Base-by-base conservation (phyloP, 2,329 filamentous ascomycete species). In the Exophiala sp. region DNA sequence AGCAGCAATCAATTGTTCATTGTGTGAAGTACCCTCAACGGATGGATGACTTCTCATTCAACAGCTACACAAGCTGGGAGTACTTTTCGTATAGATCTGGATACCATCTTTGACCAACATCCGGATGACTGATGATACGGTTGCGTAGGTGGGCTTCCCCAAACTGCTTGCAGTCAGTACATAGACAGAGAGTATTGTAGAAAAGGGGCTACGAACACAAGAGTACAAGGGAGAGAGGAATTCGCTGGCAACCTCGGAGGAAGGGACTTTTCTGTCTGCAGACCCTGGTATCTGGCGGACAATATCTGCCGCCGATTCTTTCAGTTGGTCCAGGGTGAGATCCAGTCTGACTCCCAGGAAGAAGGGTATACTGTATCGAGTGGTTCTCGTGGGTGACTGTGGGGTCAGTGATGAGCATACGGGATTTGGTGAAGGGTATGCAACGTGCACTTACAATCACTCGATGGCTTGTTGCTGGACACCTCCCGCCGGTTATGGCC, bases 401-500 rank as follows among this genome's bases (percentile, higher is more conserved):
- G n/a, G 29, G 29, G 29, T 32, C 11, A 32, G 29, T n/a, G 29
- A 3, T n/a, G 29, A 32, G 6, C 7, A 32, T 13, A 32, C 7
- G 11, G 7, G 11, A n/a, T 3, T 7, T 32, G 7, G 29, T 27
- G 24, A 10, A 27, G 5, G 6, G 29, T 7, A n/a, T 32, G 3
- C 7, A 32, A 37, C 4, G 5, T 27, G 7, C 44, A 57, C 60
- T 51, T 57, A 67, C 65, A 38, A 66, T 61, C 1, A 68, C 66
- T 1, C 66, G 62, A 55, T 68, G 66, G 0, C 65, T 68, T 1
- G 66, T 68, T 7, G 65, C 64, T 9, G 73, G 70, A 57, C 76
- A 79, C 1, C 78, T 71, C 2, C 77, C 77, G 10, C 72, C 74
- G 0, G 77, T 79, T 41, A 80, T 64, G 0, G 77, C 77, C 57